A percentile compares a stretch with the other conserved stretches of the same genome.
These are phyloP conservation scores for Xylaria sp. DNA, from an alignment of 2,329 filamentous ascomycete species.

Conservation along the genomic window DNA sequence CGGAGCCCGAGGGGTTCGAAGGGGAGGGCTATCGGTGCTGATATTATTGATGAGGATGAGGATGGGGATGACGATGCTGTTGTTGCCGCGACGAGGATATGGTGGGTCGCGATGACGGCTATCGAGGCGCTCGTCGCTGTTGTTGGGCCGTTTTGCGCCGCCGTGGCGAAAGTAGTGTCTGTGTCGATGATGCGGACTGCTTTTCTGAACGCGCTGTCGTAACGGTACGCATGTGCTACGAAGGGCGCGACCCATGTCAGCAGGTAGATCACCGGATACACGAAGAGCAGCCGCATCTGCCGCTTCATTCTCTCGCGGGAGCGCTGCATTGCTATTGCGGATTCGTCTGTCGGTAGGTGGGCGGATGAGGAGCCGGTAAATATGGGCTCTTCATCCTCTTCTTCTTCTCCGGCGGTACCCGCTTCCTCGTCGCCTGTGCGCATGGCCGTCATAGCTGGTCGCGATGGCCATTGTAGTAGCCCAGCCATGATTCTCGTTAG, in stretches of 20 bases:
- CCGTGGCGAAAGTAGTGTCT: neutral
- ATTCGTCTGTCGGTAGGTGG: conserved; percentile 35
- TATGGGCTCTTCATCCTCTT: neutral
- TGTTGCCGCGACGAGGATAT: neutral
- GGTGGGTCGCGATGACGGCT: neutral
- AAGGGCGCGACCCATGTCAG: conserved; percentile 77
- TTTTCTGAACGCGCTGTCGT: conserved; percentile 43
- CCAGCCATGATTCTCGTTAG: conserved; percentile 25
- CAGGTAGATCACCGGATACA: conserved; percentile 77
- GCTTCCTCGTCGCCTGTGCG: neutral
- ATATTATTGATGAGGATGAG: neutral
- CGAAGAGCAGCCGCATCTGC: conserved; percentile 74
- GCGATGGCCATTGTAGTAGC: conserved; percentile 19
- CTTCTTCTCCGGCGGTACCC: neutral
- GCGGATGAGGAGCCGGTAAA: conserved; percentile 17
- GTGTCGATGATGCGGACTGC: neutral
- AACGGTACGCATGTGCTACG: conserved; percentile 65
- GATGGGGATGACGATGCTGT: neutral
- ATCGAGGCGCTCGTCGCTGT: neutral
- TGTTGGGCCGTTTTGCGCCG: neutral
- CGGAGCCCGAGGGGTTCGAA: conserved; percentile 62
- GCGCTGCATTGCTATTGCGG: conserved; percentile 41
- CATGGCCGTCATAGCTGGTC: neutral
- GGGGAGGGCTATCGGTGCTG: no score
- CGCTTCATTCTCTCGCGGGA: conserved; percentile 64